Conservation (phyloP, 148 eudicot species). For the Polygonum maritimum region DNA sequence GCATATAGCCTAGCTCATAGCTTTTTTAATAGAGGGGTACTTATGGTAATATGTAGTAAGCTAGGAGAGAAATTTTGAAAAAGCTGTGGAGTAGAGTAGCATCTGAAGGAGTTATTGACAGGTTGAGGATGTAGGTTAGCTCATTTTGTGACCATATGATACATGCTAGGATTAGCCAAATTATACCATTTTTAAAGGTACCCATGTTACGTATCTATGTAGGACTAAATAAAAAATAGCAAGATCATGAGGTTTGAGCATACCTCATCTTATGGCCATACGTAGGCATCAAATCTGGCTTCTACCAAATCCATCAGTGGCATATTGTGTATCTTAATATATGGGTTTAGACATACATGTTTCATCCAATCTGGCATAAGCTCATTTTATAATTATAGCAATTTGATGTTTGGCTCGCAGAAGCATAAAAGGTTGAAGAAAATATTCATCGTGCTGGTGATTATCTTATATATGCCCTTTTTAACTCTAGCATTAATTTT, state of each 20-base stretch:
- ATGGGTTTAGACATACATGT: background rate
- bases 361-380: background rate
- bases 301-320: no score
- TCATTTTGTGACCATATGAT: background rate
- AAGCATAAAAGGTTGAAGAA: slow-evolving; percentile 76
- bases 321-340: background rate
- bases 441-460: slow-evolving; percentile 85
- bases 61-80: background rate
- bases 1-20: slow-evolving; percentile 5
- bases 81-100: background rate
- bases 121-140: background rate
- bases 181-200: background rate
- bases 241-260: background rate
- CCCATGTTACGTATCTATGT: background rate
- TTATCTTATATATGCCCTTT: slow-evolving; percentile 5
- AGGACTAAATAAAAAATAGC: background rate
- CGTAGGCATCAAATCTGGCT: no score
- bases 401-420: slow-evolving; percentile 35
- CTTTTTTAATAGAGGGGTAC: background rate
- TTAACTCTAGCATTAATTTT: background rate
- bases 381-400: background rate
- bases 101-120: background rate
- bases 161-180: background rate
- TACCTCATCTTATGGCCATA: background rate
- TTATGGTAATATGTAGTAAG: background rate